Conservation (phyloP, 495 filamentous ascomycete species). For the Penicillium angulare region DNA sequence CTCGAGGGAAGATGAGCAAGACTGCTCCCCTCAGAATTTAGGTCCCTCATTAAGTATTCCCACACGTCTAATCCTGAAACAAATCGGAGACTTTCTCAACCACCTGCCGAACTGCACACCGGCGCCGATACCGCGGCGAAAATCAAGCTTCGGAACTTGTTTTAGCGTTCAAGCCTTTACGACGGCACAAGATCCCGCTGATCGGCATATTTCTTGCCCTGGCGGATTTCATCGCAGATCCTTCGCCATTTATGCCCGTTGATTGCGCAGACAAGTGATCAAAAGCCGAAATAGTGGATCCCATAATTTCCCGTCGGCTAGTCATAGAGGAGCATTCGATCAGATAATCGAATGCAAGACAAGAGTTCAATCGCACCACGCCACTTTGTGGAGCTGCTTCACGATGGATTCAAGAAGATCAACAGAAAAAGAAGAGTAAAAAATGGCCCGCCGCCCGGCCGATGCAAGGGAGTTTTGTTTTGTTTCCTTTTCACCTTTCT, state of each 20-base stretch:
- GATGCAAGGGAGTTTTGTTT: not conserved
- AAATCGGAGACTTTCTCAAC: too few species aligned
- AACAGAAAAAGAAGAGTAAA: not conserved
- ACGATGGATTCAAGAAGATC: not conserved
- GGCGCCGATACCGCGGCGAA: too few species aligned
- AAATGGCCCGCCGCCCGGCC: not conserved
- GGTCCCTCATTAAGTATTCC: too few species aligned
- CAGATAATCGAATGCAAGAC: not conserved
- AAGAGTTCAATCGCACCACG: not conserved
- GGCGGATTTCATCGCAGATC: not conserved
- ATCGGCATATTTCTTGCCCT: not conserved
- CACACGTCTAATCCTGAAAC: too few species aligned
- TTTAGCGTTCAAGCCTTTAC: not conserved
- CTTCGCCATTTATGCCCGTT: not conserved
- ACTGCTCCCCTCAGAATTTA: too few species aligned
- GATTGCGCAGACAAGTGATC: not conserved
- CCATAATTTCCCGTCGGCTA: not conserved
- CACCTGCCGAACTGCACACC: too few species aligned
- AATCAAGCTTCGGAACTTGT: not conserved
- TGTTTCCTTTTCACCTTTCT: not conserved
- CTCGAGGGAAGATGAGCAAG: too few species aligned
- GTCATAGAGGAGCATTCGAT: not conserved
- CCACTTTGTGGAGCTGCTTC: not conserved
- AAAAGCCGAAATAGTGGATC: not conserved
- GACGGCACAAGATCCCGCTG: not conserved